Evolutionary conservation across 1,284 basidiomycete species (phyloP).

Genomic region (Marasmius sp.): DNA sequence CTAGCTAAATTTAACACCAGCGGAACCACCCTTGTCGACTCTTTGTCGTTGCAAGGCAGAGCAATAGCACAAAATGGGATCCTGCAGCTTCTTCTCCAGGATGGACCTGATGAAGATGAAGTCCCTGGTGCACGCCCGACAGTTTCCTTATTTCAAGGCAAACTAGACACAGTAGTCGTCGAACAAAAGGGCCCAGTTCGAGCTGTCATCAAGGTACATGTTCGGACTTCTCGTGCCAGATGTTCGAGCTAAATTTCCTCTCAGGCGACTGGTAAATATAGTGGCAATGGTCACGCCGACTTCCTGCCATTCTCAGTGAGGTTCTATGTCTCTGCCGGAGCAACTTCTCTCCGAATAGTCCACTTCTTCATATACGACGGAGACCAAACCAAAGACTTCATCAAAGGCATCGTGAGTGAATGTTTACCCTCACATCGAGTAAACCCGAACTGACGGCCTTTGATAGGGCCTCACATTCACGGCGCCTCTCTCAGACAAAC

Average conservation of each 20-base stretch:
- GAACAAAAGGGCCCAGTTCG: slow-evolving; percentile 43
- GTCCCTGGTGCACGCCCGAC: slow-evolving; percentile 27
- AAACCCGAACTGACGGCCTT: background rate
- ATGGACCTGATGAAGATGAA: slow-evolving; percentile 33
- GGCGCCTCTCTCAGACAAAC: slow-evolving; percentile 35
- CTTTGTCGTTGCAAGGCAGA: slow-evolving; percentile 29
- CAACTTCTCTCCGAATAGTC: slow-evolving; percentile 33
- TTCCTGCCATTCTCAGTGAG: slow-evolving; percentile 40
- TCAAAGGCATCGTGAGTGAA: slow-evolving; percentile 35
- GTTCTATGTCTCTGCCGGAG: slow-evolving; percentile 38
- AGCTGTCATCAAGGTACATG: slow-evolving; percentile 37
- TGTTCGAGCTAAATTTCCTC: background rate
- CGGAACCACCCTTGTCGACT: slow-evolving; percentile 32
- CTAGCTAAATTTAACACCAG: slow-evolving; percentile 34
- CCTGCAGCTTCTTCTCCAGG: slow-evolving; percentile 36
- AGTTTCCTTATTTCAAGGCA: slow-evolving; percentile 29
- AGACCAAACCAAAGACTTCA: slow-evolving; percentile 41
- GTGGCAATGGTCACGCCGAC: slow-evolving; percentile 31
- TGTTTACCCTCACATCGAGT: background rate
- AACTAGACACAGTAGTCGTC: slow-evolving; percentile 30
- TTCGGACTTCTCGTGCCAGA: background rate
- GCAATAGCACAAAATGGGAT: slow-evolving; percentile 29
- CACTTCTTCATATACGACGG: slow-evolving; percentile 44
- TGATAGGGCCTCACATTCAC: slow-evolving; percentile 34
- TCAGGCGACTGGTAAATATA: slow-evolving; percentile 40